phyloP scores from a whole-genome alignment of 148 eudicot genomes.

The Salicornia ramosissima region DNA sequence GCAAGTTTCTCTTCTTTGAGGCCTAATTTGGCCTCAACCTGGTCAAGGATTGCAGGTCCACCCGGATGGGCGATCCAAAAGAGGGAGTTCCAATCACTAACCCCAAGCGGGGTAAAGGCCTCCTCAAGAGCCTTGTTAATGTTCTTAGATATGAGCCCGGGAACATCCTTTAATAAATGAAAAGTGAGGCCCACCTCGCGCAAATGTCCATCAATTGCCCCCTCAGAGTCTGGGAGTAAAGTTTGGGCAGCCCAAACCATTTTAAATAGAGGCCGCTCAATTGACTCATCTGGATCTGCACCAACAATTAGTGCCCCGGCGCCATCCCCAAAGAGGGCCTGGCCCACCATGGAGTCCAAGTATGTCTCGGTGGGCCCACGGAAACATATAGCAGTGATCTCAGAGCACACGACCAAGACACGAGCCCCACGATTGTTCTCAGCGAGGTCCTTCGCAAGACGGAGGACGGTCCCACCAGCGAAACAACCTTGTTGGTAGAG shows the following conservation, averaged over 20 bases:
- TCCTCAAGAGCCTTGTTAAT: slow-evolving; percentile 27
- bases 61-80: slow-evolving; percentile 47
- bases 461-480: slow-evolving; percentile 33
- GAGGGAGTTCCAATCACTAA: slow-evolving; percentile 37
- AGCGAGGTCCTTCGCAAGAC: slow-evolving; percentile 40
- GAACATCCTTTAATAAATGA: slow-evolving; percentile 36
- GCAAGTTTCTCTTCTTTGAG: slow-evolving; percentile 28
- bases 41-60: slow-evolving; percentile 39
- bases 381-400: slow-evolving; percentile 36
- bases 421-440: slow-evolving; percentile 39
- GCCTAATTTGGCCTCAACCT: slow-evolving; percentile 32
- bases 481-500: slow-evolving; percentile 48
- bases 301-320: slow-evolving; percentile 37
- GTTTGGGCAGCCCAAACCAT: slow-evolving; percentile 34
- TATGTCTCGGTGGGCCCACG: slow-evolving; percentile 37
- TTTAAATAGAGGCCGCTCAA: slow-evolving; percentile 28
- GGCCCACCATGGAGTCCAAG: slow-evolving; percentile 39
- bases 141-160: slow-evolving; percentile 34
- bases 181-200: slow-evolving; percentile 38
- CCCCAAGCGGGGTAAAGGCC: slow-evolving; percentile 33
- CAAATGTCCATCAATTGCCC: slow-evolving; percentile 40
- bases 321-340: slow-evolving; percentile 41
- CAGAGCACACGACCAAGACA: slow-evolving; percentile 35
- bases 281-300: slow-evolving; percentile 21
- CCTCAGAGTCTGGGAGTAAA: slow-evolving; percentile 33